Evolutionary conservation across 306 rosid genomes (phyloP), one percentile per base, ranked within the genome.

Genomic region (Comarum palustre): DNA sequence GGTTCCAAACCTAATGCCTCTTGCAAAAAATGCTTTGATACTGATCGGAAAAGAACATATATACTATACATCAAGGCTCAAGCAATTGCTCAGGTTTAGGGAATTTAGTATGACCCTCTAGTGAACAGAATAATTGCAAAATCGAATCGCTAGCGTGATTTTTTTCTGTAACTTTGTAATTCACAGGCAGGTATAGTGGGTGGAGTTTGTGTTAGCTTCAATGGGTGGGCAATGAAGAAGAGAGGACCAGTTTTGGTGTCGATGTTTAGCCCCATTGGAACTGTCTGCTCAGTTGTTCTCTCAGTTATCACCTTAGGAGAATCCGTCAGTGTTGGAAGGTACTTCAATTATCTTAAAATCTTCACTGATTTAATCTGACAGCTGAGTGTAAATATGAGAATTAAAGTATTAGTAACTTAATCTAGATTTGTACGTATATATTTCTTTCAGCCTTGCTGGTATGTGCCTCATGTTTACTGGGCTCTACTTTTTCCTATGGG

Each of bases 231-330:
- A 78, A 80, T 91, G 73, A 89, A 83, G 88, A 91, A 91, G 71
- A 94, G 82, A 88, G 99, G 97, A 54, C 95, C 96, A 19, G 96
- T 91, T 42, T 74, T 89, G 77, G 92, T 91, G 60, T 88, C 98
- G 69, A 85, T 90, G 82, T 94, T 91, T 80, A 88, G 63, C 77
- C 97, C 98, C 61, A 66, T 94, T 63, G 83, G 89, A 31, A 90
- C 99, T 8, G 88, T 94, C 10, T 71, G 84, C 85, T 85, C 98
- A 1, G 82, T 91, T 59, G 46, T 89, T 86, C 82, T 89, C 84
- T 88, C 96, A 2, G 73, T 79, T 19, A 45, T 25, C 65, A 77
- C 86, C 24, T 12, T 85, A 1, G 88, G 91, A 84, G 87, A 91
- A 4, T 62, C 87, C 27, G 4, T 94, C 46, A 83, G 69, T 6